These are phyloP conservation scores for Stephania japonica DNA, from an alignment of 164 flowering plant genomes.

Conservation along the genomic window DNA sequence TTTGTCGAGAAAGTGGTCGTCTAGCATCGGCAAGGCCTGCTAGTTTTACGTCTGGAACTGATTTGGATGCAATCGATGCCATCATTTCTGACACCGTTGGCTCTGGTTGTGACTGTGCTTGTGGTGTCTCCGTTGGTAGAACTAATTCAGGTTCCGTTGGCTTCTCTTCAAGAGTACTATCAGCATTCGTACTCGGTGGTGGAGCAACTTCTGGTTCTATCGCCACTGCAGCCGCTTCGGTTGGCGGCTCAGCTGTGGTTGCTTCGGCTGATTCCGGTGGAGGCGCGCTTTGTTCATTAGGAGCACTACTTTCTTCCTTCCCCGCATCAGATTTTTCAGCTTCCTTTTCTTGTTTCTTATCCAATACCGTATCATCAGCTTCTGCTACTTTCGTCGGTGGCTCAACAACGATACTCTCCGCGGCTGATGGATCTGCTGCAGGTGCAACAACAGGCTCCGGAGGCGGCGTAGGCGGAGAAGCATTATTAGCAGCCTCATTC, in stretches of 20 bases:
- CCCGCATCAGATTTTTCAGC: neutral
- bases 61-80: constrained; percentile 20
- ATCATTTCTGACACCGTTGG: constrained; percentile 14
- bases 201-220: neutral
- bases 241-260: neutral
- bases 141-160: constrained; percentile 5
- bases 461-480: constrained; percentile 25
- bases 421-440: constrained; percentile 1
- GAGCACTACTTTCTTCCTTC: too few species aligned
- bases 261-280: neutral
- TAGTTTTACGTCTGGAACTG: constrained; percentile 25
- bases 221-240: neutral
- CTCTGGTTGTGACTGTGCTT: constrained; percentile 6
- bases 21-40: constrained; percentile 22
- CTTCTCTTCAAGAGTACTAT: constrained; percentile 4
- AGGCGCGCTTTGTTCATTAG: neutral
- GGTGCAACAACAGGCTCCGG: constrained; percentile 4
- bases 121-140: constrained; percentile 13
- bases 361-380: neutral
- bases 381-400: constrained; percentile 4
- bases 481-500: constrained; percentile 35
- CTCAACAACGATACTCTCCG: neutral
- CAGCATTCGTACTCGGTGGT: constrained; percentile 10
- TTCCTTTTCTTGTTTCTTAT: constrained; percentile 3
- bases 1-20: constrained; percentile 31